Base-by-base conservation (phyloP, 2,329 filamentous ascomycete species). In the Exophiala spinifera region DNA sequence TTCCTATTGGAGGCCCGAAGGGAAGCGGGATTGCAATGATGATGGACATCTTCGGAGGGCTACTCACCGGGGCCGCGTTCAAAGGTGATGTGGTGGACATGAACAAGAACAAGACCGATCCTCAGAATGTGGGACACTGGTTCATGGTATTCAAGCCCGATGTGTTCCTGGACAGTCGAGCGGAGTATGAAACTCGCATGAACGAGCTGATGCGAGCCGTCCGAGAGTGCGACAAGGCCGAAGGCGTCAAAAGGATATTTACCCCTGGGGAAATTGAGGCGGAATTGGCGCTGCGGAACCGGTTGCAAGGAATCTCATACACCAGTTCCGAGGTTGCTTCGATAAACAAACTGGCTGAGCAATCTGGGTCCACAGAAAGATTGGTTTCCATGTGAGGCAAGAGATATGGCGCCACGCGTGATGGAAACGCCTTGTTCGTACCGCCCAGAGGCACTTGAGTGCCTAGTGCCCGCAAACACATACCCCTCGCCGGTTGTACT, bases 31-130 rank as follows among this genome's bases (percentile, higher is more conserved):
- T 92, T 37, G 75, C 86, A 0, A 81, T 94, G 51, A 91, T 91
- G 86, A 94, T 92, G 89, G 88, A 94, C 66, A 86, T 94, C 1
- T 92, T 94, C 66, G 91, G 87, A 0, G 89, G 88, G 1, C 72
- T 75, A 15, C 60, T 94, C 0, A 89, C 86, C 0, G 88, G 88
- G 0, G 85, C 84, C 21, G 88, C 87, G 0, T 94, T 89, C 69
- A 89, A 87, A 0, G 88, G 88, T 0, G 77, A 87, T 64, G 89
- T 94, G 15, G 87, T 84, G 0, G 81, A 81, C 15, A 89, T 88
- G 0, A 92, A 92, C 67, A 87, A 91, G 17, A 37, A 58, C 64
- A 78, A 85, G 2, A 84, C 80, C 0, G 80, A 77, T 54, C 77
- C 82, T 1, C 83, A 85, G 0, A 83, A 90, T 63, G 87, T 89